Conservation (phyloP, 768 basidiomycete genomes). For the Nidularia pulvinata region DNA sequence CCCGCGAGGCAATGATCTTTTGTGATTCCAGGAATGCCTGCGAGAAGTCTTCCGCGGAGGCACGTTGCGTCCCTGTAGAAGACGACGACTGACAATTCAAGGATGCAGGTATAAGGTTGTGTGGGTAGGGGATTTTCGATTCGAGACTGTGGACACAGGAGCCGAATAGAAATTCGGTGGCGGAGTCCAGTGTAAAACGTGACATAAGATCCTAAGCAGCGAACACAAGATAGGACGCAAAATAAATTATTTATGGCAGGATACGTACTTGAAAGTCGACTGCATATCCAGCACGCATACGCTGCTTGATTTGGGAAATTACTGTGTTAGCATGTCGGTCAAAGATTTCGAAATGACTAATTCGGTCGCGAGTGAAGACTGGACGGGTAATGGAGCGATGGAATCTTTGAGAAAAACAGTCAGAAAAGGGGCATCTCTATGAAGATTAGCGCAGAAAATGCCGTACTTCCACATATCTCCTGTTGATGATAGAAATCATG, state of each 20-base stretch:
- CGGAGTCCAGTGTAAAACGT: conserved; percentile 67
- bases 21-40: neutral
- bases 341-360: conserved; percentile 62
- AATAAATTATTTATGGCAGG: neutral
- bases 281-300: conserved; percentile 46
- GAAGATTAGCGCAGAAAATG: neutral
- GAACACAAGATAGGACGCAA: neutral
- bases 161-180: conserved; percentile 68
- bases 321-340: conserved; percentile 49
- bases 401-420: neutral
- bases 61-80: conserved; percentile 13
- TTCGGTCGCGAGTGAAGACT: conserved; percentile 57
- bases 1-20: neutral
- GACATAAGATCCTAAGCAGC: conserved; percentile 48
- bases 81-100: conserved; percentile 15
- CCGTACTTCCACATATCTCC: neutral
- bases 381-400: conserved; percentile 59
- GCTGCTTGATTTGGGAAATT: conserved; percentile 42
- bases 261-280: conserved; percentile 57
- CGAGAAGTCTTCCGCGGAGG: neutral
- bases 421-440: neutral
- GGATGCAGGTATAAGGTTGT: conserved; percentile 27
- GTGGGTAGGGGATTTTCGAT: conserved; percentile 51
- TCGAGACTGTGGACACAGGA: conserved; percentile 52
- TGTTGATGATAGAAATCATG: neutral